These are phyloP conservation scores for Bassia scoparia DNA, from an alignment of 148 eudicot genomes.

Conservation along the genomic window DNA sequence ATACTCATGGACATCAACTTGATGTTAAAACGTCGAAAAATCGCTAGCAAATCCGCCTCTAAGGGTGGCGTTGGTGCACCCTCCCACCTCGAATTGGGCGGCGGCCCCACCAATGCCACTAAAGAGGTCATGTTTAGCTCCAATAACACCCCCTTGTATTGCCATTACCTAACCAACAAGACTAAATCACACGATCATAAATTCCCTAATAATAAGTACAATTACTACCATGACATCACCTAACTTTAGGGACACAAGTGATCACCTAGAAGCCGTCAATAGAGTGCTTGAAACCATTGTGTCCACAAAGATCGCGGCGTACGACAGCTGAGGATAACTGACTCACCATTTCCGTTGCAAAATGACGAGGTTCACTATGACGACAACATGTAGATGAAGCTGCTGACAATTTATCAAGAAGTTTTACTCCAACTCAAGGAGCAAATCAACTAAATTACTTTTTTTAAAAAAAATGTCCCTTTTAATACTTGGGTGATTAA, in stretches of 20 bases:
- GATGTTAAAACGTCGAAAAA: slow-evolving; percentile 51
- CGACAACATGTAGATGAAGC: slow-evolving; percentile 53
- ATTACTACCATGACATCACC: background rate
- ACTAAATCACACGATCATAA: slow-evolving; percentile 13
- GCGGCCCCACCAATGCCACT: background rate
- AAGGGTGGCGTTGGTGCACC: background rate
- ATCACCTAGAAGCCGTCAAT: slow-evolving; percentile 12
- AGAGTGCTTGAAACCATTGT: slow-evolving; percentile 38
- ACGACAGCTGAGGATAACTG: slow-evolving; percentile 65
- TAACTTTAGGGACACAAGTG: background rate
- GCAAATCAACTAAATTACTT: slow-evolving; percentile 23
- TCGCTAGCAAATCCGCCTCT: slow-evolving; percentile 45
- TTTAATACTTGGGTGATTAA: no score
- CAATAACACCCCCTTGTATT: slow-evolving; percentile 47
- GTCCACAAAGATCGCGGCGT: slow-evolving; percentile 25
- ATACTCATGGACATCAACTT: slow-evolving; percentile 42
- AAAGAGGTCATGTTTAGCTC: slow-evolving; percentile 21
- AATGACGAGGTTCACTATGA: slow-evolving; percentile 26
- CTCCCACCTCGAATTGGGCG: background rate
- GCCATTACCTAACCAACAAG: slow-evolving; percentile 12
- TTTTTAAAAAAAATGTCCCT: no score
- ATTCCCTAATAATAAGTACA: background rate
- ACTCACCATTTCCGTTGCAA: slow-evolving; percentile 58
- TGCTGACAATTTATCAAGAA: slow-evolving; percentile 62
- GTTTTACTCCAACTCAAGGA: slow-evolving; percentile 52